A percentile compares a stretch with the other conserved stretches of the same genome.
Conservation (phyloP, 352 stramenopile genomes). For the Thraustochytrium sp. region DNA sequence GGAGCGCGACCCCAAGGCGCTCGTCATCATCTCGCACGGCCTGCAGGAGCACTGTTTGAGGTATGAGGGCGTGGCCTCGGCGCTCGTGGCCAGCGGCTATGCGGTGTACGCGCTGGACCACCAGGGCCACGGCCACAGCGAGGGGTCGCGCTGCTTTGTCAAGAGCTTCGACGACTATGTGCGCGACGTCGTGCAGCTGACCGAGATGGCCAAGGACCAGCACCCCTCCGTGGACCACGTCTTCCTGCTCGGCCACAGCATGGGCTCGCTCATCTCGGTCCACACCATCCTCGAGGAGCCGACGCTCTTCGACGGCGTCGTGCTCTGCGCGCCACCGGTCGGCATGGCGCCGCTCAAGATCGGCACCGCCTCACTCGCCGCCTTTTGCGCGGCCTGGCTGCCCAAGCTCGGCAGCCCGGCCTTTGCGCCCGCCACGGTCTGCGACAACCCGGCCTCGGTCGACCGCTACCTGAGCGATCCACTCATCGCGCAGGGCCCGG, state of each 20-base stretch:
- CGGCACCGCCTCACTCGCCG: neutral
- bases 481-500: neutral
- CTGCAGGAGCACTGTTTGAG: slow-evolving; percentile 35
- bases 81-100: neutral
- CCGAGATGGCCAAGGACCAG: neutral
- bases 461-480: neutral
- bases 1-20: neutral
- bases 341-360: neutral
- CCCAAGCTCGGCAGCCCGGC: neutral
- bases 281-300: neutral
- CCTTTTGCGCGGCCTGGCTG: neutral
- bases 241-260: slow-evolving; percentile 41
- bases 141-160: slow-evolving; percentile 40
- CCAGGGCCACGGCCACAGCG: slow-evolving; percentile 44
- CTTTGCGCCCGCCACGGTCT: neutral
- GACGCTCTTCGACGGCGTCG: neutral
- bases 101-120: slow-evolving; percentile 46
- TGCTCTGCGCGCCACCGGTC: slow-evolving; percentile 34
- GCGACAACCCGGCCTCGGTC: neutral
- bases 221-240: neutral
- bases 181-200: slow-evolving; percentile 22
- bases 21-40: slow-evolving; percentile 44
- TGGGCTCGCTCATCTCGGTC: slow-evolving; percentile 46
- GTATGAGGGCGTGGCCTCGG: neutral
- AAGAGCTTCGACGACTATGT: slow-evolving; percentile 38